A percentile compares a stretch with the other conserved stretches of the same genome.
phyloP scores from a whole-genome alignment of 2,329 filamentous ascomycete genomes.

The Volutella citrinella region DNA sequence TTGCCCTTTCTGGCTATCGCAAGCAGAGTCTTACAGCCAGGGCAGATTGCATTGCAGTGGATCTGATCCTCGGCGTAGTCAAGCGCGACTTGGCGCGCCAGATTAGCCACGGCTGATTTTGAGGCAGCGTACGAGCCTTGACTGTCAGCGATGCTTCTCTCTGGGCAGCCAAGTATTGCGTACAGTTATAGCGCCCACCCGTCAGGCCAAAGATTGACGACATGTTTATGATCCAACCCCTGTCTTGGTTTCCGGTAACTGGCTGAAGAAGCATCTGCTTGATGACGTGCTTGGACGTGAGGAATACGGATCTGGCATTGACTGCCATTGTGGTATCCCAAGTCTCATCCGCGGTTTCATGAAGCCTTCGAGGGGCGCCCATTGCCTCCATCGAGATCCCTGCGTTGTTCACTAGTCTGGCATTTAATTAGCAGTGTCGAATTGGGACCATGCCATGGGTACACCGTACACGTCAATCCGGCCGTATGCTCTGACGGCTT shows the following conservation, averaged over 20 bases:
- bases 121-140: constrained; percentile 45
- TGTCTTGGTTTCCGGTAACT: constrained; percentile 32
- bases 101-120: constrained; percentile 48
- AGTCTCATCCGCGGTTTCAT: constrained; percentile 40
- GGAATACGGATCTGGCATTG: constrained; percentile 36
- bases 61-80: constrained; percentile 48
- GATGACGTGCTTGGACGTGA: constrained; percentile 43
- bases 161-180: too few relatives aligned
- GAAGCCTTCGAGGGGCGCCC: constrained; percentile 37
- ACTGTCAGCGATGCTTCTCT: too few relatives aligned
- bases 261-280: constrained; percentile 49
- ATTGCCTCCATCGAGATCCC: too few relatives aligned
- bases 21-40: too few relatives aligned
- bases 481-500: constrained; percentile 16
- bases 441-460: too few relatives aligned
- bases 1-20: too few relatives aligned
- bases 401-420: constrained; percentile 40
- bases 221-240: constrained; percentile 50
- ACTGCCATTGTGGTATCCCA: constrained; percentile 43
- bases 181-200: constrained; percentile 23
- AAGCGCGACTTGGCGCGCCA: constrained; percentile 46
- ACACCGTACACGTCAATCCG: constrained; percentile 21
- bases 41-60: constrained; percentile 52
- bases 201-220: constrained; percentile 42
- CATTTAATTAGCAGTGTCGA: too few relatives aligned